Conservation (phyloP, 257 asterid species). For the Mentha longifolia region DNA sequence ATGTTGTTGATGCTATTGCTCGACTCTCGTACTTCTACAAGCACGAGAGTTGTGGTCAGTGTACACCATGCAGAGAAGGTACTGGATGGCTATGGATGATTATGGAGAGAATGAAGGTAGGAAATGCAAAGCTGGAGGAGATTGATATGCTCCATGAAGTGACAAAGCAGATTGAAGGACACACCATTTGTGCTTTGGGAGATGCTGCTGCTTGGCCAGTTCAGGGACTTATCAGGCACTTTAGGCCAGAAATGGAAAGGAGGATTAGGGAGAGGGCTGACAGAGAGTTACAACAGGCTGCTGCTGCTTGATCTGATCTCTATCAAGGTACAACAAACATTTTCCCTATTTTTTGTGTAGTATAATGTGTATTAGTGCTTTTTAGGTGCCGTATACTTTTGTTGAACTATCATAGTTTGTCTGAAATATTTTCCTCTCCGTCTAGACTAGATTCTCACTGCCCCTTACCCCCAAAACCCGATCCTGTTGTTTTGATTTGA, state of each 20-base stretch:
- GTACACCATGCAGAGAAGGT: constrained; percentile 99
- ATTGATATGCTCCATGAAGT: constrained; percentile 98
- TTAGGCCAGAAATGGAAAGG: constrained; percentile 94
- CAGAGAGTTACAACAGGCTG: constrained; percentile 79
- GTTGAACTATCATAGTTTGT: neutral
- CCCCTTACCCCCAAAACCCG: neutral
- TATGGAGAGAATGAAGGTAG: constrained; percentile 98
- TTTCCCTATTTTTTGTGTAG: neutral
- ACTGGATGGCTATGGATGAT: constrained; percentile 99
- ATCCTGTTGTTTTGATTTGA: constrained; percentile 12
- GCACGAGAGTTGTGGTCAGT: constrained; percentile 99
- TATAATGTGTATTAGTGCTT: neutral
- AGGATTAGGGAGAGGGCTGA: constrained; percentile 93
- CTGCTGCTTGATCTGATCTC: constrained; percentile 79
- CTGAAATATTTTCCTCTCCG: neutral
- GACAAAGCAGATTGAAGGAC: constrained; percentile 99
- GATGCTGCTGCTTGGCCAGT: constrained; percentile 99
- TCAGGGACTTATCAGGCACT: constrained; percentile 99
- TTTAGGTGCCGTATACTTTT: neutral
- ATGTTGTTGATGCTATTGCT: constrained; percentile 93
- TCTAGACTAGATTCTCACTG: neutral
- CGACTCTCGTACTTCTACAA: constrained; percentile 95
- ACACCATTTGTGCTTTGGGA: constrained; percentile 97
- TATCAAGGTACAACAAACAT: constrained; percentile 37
- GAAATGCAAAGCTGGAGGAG: constrained; percentile 96